Evolutionary conservation across 768 basidiomycete species (phyloP).

Genomic region (Termitomyces sp.): DNA sequence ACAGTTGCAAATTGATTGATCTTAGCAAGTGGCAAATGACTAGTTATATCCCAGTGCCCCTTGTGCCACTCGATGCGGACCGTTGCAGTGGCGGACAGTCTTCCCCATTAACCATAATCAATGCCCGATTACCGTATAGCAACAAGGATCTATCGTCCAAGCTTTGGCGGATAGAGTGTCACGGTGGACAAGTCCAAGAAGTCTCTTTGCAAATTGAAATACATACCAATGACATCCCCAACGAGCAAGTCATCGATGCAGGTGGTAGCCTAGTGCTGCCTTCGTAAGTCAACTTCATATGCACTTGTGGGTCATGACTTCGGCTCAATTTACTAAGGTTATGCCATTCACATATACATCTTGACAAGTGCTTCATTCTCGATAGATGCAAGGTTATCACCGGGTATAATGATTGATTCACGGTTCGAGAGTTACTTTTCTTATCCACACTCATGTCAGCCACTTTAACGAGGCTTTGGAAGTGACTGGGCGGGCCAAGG

Average conservation of each 20-base stretch:
- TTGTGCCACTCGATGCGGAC: constrained; percentile 1
- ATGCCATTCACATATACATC: constrained; percentile 63
- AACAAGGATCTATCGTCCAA: constrained; percentile 21
- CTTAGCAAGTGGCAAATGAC: background rate
- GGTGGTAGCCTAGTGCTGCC: constrained; percentile 32
- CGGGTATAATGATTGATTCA: constrained; percentile 37
- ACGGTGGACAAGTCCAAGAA: constrained; percentile 21
- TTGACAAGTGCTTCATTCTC: constrained; percentile 68
- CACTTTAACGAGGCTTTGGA: constrained; percentile 54
- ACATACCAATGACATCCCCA: constrained; percentile 1
- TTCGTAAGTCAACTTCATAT: constrained; percentile 24
- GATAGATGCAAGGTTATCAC: constrained; percentile 49
- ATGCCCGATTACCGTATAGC: constrained; percentile 27
- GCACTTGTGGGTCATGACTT: constrained; percentile 2
- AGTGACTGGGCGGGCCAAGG: constrained; percentile 50
- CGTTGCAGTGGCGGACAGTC: background rate
- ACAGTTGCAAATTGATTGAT: background rate
- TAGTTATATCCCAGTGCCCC: background rate
- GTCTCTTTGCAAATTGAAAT: constrained; percentile 17
- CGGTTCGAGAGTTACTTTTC: background rate
- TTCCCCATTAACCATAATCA: constrained; percentile 14
- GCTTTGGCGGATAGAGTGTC: constrained; percentile 30
- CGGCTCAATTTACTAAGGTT: constrained; percentile 25
- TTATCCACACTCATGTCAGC: constrained; percentile 26
- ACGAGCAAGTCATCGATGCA: constrained; percentile 18